Evolutionary conservation across 306 rosid genomes (phyloP).

Genomic region (Boehmeria nivea): DNA sequence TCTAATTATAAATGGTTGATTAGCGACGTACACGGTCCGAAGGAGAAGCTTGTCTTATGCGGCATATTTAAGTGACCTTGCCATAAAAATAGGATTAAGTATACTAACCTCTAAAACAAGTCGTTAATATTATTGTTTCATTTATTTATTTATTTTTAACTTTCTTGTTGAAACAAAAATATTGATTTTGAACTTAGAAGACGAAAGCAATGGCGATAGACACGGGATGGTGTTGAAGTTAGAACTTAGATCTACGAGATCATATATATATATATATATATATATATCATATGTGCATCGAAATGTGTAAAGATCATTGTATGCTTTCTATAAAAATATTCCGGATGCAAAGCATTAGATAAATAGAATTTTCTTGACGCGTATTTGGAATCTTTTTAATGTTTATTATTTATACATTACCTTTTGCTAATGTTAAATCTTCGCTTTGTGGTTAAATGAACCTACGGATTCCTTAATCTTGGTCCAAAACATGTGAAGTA

Average conservation of each 20-base stretch:
- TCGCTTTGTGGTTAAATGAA: background rate
- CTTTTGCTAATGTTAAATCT: background rate
- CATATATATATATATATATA: background rate
- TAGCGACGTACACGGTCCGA: slow-evolving; percentile 7
- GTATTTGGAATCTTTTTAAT: slow-evolving; percentile 9
- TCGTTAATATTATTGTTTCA: background rate
- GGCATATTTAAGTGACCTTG: background rate
- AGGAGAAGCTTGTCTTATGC: slow-evolving; percentile 7
- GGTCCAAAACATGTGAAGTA: slow-evolving; percentile 5
- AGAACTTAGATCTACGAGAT: background rate
- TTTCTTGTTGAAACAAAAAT: background rate
- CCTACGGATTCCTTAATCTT: background rate
- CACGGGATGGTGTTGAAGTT: slow-evolving; percentile 6
- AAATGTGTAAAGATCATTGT: slow-evolving; percentile 6
- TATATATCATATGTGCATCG: background rate
- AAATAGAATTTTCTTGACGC: slow-evolving; percentile 12
- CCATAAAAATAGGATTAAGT: background rate
- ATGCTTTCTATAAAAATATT: background rate
- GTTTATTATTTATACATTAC: background rate
- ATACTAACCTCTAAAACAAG: background rate
- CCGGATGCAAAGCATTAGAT: slow-evolving; percentile 4
- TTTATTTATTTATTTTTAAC: background rate
- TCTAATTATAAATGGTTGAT: background rate
- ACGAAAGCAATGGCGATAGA: slow-evolving; percentile 13
- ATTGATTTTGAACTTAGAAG: background rate